phyloP scores from a whole-genome alignment of 1,284 basidiomycete genomes.

The Phylloporus sp. region DNA sequence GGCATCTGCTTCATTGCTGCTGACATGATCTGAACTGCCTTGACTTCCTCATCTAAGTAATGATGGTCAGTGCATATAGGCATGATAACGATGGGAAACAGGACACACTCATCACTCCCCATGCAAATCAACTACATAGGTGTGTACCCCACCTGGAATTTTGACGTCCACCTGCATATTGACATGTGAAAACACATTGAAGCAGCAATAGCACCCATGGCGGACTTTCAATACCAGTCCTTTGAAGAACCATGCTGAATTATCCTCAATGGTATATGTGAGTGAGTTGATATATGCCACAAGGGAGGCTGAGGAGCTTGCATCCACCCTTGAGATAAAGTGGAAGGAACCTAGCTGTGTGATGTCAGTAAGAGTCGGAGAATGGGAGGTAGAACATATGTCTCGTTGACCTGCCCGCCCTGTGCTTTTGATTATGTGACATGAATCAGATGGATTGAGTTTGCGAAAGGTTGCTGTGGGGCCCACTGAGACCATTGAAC shows the following conservation, averaged over 20 bases:
- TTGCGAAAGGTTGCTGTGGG: neutral
- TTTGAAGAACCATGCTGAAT: constrained; percentile 91
- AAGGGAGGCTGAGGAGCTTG: too few relatives aligned
- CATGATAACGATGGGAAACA: neutral
- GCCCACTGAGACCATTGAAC: too few relatives aligned
- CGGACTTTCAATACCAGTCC: constrained; percentile 89
- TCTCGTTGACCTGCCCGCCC: too few relatives aligned
- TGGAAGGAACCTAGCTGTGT: too few relatives aligned
- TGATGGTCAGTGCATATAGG: neutral
- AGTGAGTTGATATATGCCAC: constrained; percentile 99
- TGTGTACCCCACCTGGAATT: constrained; percentile 96
- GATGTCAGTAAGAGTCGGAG: too few relatives aligned
- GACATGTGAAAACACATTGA: constrained; percentile 97
- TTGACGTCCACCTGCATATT: constrained; percentile 98
- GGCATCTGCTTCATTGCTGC: constrained; percentile 84
- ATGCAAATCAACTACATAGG: constrained; percentile 92
- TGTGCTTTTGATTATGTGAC: constrained; percentile 96
- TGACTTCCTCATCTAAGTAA: constrained; percentile 83
- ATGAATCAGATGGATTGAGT: neutral
- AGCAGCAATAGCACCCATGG: constrained; percentile 96
- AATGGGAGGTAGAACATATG: too few relatives aligned
- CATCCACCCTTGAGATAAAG: too few relatives aligned
- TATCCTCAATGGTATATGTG: constrained; percentile 94
- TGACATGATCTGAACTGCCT: constrained; percentile 90
- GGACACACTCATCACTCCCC: constrained; percentile 77